Evolutionary conservation across 441 rosid species (phyloP).

Genomic region (Gossypium schwendimanii): DNA sequence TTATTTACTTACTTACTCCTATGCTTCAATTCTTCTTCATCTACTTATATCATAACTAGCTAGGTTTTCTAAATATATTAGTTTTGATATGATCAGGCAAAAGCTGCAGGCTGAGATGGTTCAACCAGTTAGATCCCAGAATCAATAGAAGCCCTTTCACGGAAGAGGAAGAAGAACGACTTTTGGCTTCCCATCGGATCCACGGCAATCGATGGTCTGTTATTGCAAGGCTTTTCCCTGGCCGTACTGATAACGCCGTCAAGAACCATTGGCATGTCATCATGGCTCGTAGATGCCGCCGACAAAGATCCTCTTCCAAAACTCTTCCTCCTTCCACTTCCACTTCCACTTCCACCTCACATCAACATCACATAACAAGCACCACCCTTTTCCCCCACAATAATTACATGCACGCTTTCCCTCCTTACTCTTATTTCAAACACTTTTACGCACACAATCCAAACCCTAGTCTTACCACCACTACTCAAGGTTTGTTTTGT

Average conservation of each 20-base stretch:
- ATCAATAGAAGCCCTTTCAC: constrained; percentile 53
- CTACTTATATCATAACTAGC: not conserved
- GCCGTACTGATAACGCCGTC: constrained; percentile 56
- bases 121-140: constrained; percentile 54
- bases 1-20: not conserved
- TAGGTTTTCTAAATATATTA: constrained; percentile 10
- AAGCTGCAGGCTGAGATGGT: constrained; percentile 65
- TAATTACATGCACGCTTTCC: constrained; percentile 1
- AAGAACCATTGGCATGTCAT: constrained; percentile 36
- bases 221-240: constrained; percentile 49
- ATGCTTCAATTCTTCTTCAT: not conserved
- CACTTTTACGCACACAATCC: constrained; percentile 15
- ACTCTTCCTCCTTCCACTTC: not conserved
- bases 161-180: constrained; percentile 57
- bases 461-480: constrained; percentile 4
- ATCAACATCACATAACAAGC: too few relatives aligned
- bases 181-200: constrained; percentile 35
- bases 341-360: too few relatives aligned
- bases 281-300: constrained; percentile 47
- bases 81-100: constrained; percentile 29
- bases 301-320: constrained; percentile 16
- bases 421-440: constrained; percentile 15
- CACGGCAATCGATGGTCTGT: constrained; percentile 42
- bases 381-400: constrained; percentile 1
- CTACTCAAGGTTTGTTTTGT: constrained; percentile 24